Conservation (phyloP, 169 alveolate genomes). For the Babesia caballi region DNA sequence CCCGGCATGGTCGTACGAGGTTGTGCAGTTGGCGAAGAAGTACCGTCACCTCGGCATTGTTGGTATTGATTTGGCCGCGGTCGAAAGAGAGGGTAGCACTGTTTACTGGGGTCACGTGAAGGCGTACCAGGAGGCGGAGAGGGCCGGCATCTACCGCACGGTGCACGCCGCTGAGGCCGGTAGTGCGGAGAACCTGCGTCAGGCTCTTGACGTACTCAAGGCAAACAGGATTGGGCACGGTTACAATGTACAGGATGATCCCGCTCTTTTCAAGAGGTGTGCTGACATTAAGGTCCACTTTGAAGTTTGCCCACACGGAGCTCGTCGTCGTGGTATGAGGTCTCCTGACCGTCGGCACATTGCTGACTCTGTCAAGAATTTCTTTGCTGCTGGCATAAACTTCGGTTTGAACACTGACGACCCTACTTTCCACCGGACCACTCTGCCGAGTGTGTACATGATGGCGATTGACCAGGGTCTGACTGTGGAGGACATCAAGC, state of each 20-base stretch:
- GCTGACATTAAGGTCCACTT: background rate
- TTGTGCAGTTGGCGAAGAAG: conserved; percentile 12
- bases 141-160: conserved; percentile 8
- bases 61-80: conserved; percentile 14
- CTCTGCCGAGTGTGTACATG: background rate
- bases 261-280: background rate
- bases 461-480: background rate
- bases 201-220: conserved; percentile 9
- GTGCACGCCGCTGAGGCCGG: conserved; percentile 23
- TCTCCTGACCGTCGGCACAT: background rate
- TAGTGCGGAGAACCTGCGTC: conserved; percentile 6
- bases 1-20: conserved; percentile 26
- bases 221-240: conserved; percentile 25
- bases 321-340: background rate
- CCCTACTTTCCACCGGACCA: background rate
- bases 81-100: background rate
- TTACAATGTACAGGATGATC: background rate
- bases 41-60: conserved; percentile 21
- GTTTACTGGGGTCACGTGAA: conserved; percentile 14
- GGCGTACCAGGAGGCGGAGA: conserved; percentile 25
- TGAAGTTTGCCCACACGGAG: conserved; percentile 1
- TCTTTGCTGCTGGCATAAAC: conserved; percentile 10
- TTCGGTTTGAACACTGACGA: conserved; percentile 10
- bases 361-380: background rate
- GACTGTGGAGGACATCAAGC: conserved; percentile 1